Base-by-base conservation (phyloP, 2,329 filamentous ascomycete species). In the Sporothrix variecibatus region DNA sequence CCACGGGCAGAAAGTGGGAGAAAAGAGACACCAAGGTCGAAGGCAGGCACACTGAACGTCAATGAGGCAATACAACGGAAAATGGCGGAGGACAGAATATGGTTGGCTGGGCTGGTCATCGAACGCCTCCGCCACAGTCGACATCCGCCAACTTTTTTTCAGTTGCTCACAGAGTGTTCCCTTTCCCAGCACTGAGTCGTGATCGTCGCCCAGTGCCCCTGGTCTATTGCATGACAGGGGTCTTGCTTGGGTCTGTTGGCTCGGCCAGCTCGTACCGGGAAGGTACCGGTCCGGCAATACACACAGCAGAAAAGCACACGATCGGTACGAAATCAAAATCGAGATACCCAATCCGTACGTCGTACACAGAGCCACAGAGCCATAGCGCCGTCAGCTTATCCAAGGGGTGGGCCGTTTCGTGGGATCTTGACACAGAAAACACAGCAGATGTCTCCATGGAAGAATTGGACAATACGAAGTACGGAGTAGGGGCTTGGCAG, bases 41-140 rank as follows among this genome's bases (percentile, higher is more conserved):
- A 9, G n/a, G n/a, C 7, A 2, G 38, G 40, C 5, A 62, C 17
- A 62, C 7, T 38, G 6, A 20, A 5, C 51, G 34, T 11, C 51
- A 23, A 34, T 34, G 31, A 40, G 20, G 8, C 60, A 64, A 64
- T 38, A n/a, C 31, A 62, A 31, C 20, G 6, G 58, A 17, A 62
- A 38, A 62, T 23, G 58, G 31, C 31, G 31, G 7, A 58, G 26
- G 53, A 20, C 3, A 31, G 17, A n/a, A 15, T 23, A 9, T 64
- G 60, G 60, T 40, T 38, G 60, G 60, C 20, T 23, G 34, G 20
- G n/a, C 20, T 23, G 20, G 34, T n/a, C n/a, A 23, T 38, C 58
- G 20, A 40, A 64, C 2, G 60, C 60, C 60, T 65, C 60, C 60
- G 60, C 60, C 60, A 65, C 60, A 26, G 60, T 43, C 34, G 8